Percentiles rank a stretch among this genome's conserved stretches.
These are phyloP conservation scores for Obelidium mucronatum DNA, from an alignment of 192 early-diverging fungal genomes.

Conservation along the genomic window DNA sequence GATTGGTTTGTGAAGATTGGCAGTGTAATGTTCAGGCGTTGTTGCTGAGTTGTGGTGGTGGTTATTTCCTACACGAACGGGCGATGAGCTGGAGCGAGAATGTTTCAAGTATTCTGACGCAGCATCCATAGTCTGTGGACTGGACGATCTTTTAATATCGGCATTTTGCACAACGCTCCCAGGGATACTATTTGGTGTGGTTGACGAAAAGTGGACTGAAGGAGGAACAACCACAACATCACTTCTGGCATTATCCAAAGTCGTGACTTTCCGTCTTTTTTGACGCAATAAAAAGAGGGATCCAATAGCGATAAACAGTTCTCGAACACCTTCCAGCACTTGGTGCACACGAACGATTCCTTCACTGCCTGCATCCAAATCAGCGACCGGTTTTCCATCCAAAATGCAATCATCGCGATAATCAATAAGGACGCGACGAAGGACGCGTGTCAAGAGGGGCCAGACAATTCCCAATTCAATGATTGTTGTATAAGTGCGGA, in stretches of 20 bases:
- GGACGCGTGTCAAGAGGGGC: conserved; percentile 20
- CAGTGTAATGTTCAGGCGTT: not conserved
- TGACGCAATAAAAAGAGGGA: not conserved
- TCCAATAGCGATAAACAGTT: conserved; percentile 18
- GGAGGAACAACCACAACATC: not conserved
- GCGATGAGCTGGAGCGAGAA: not conserved
- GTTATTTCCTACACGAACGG: not conserved
- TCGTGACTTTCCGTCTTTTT: not conserved
- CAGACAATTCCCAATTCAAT: conserved; percentile 34
- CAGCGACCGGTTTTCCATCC: conserved; percentile 14
- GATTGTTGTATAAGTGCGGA: conserved; percentile 29
- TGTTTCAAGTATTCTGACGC: not conserved
- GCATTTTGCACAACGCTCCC: not conserved
- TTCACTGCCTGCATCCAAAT: not conserved
- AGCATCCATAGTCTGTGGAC: not conserved
- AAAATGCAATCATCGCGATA: conserved; percentile 16
- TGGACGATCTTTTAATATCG: not conserved
- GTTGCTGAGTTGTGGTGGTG: no score
- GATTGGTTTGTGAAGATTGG: not conserved
- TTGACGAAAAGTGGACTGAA: not conserved
- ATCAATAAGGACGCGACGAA: conserved; percentile 1
- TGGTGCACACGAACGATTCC: not conserved
- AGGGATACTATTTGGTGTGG: not conserved
- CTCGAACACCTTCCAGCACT: conserved; percentile 7
- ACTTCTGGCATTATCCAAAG: not conserved